Percentiles rank a stretch among this genome's conserved stretches.
phyloP scores from a whole-genome alignment of 176 grass and related monocot species.

The Oryza officinalis region DNA sequence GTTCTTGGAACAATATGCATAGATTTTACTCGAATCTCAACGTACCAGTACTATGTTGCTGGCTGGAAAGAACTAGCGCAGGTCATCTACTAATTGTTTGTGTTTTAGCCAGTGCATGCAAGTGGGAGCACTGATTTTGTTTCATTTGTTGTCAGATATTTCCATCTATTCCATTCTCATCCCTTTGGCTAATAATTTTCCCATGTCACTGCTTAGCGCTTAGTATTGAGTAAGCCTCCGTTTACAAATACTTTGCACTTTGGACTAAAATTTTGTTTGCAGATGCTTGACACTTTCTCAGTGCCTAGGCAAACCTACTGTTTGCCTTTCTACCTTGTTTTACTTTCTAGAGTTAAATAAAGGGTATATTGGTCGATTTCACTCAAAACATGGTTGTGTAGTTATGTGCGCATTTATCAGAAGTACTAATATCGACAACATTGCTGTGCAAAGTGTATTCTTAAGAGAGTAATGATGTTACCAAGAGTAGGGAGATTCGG shows the following conservation, averaged over 20 bases:
- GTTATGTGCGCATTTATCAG: background rate
- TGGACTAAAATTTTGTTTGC: background rate
- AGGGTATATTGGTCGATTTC: background rate
- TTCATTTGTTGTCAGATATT: background rate
- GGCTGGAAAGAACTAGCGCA: background rate
- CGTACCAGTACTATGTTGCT: background rate
- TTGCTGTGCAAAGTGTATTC: background rate
- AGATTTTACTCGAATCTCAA: background rate
- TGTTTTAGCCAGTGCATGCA: background rate
- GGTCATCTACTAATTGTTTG: background rate
- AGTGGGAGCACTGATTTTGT: background rate
- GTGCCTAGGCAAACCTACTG: background rate
- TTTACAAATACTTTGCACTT: background rate
- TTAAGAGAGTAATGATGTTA: background rate
- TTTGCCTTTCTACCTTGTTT: background rate
- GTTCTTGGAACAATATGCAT: background rate
- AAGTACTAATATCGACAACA: background rate
- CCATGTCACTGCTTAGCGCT: background rate
- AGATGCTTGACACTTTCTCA: background rate
- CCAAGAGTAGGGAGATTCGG: background rate
- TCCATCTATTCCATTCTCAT: background rate
- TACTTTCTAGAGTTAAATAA: background rate
- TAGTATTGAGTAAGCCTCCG: background rate
- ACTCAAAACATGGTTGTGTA: background rate
- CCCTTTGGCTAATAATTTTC: background rate